Evolutionary conservation across 208 protist species (phyloP).

Genomic region (Trypanosoma lewisi): DNA sequence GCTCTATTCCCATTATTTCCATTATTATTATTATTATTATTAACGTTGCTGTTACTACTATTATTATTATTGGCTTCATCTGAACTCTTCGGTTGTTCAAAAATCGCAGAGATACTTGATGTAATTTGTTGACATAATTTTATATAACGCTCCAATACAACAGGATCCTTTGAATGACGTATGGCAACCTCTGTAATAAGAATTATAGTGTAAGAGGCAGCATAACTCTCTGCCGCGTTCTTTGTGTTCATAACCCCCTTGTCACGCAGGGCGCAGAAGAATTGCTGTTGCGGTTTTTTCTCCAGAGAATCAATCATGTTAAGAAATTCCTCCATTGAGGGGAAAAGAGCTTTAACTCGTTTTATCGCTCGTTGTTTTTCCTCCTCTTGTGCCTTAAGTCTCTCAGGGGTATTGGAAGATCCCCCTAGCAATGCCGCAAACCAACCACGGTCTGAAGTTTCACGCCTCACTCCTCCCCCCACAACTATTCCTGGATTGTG

Average conservation of each 20-base stretch:
- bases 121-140: slow-evolving; percentile 18
- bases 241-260: slow-evolving; percentile 1
- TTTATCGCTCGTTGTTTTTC: slow-evolving; percentile 28
- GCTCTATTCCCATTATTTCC: neutral
- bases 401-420: slow-evolving; percentile 9
- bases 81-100: neutral
- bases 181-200: slow-evolving; percentile 25
- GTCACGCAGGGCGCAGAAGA: slow-evolving; percentile 26
- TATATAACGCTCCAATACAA: slow-evolving; percentile 11
- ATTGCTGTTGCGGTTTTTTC: neutral
- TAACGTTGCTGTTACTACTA: neutral
- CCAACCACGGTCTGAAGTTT: slow-evolving; percentile 35
- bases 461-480: slow-evolving; percentile 5
- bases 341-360: slow-evolving; percentile 29
- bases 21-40: neutral
- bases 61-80: neutral
- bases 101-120: slow-evolving; percentile 9
- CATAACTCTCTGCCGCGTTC: slow-evolving; percentile 11
- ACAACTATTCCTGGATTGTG: slow-evolving; percentile 34
- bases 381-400: slow-evolving; percentile 15
- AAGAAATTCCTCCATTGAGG: slow-evolving; percentile 44
- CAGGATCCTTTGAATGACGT: slow-evolving; percentile 8
- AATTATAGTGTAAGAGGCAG: slow-evolving; percentile 28
- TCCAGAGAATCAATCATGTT: slow-evolving; percentile 28
- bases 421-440: slow-evolving; percentile 57